These are phyloP conservation scores for Cucumis melo DNA, from an alignment of 306 rosid species.

Conservation along the genomic window DNA sequence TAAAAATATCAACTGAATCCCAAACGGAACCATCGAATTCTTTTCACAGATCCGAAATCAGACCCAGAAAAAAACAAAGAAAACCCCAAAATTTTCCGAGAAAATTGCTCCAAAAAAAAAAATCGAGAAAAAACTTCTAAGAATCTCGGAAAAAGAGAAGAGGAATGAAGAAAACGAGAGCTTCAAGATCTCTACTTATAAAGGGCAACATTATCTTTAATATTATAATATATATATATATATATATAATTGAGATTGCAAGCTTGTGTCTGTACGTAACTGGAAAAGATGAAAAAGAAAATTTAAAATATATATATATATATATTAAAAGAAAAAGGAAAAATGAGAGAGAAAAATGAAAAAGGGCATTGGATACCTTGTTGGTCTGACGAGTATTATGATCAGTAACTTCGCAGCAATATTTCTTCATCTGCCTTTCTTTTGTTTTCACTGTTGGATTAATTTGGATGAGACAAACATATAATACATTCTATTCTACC, in stretches of 20 bases:
- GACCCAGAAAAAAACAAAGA: not conserved
- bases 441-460: not conserved
- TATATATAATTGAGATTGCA: not conserved
- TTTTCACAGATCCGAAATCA: not conserved
- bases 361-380: not conserved
- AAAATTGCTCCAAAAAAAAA: not conserved
- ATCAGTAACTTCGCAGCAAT: not conserved
- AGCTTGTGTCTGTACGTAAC: not conserved
- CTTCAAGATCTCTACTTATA: not conserved
- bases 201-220: not conserved
- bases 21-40: not conserved
- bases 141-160: not conserved
- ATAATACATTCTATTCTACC: not conserved
- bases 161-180: not conserved
- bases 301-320: not conserved
- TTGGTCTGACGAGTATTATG: not conserved
- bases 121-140: not conserved
- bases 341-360: not conserved
- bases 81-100: not conserved
- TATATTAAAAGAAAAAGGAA: not conserved
- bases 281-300: not conserved
- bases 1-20: not conserved
- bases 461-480: not conserved
- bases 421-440: not conserved
- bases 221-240: not conserved